Base-by-base conservation (phyloP, 2,329 filamentous ascomycete genomes). In the Stachybotrys chartarum region DNA sequence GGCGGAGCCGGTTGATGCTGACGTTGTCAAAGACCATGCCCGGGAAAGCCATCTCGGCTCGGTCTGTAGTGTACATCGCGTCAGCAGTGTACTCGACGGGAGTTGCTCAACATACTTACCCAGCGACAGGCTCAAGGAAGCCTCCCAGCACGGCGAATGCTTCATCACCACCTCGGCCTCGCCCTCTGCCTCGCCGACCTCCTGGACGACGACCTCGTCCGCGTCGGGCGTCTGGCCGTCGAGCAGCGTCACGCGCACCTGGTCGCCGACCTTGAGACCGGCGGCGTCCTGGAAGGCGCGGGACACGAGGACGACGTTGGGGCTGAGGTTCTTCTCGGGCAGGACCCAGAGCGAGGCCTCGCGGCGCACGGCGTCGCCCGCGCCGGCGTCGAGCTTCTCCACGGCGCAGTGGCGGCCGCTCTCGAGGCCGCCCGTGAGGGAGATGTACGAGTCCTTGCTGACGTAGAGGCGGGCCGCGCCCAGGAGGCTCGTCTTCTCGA, bases 211-310 rank as follows among this genome's bases (percentile, higher is more conserved):
- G 3, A 93, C 75, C 31, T 78, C 75, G 5, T 79, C 75, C 6
- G 85, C 82, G 24, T 81, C 78, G 0, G 78, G 74, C 11, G 87
- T 70, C 2, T 72, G 62, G 10, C 80, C 77, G 2, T 78, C 75
- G 30, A 31, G 18, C 32, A 92, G 79, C 7, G 79, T 77, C 51
- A 95, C 75, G 39, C 71, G 71, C 39, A 81, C 73, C 52, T 84
- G 80, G 51, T 91, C 88, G 16, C 84, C 85, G 5, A 94, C 75
- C 58, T 87, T 86, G 62, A 96, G 81, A 1, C 83, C 83, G 61
- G 88, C 88, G 7, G 83, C 80, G 42, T 88, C 86, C 59, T 89
- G 86, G 54, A 95, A 83, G 6, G 83, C 78, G 59, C 89, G 86
- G 24, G 89, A 86, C 75, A 90, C 83, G 76, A 92, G 80, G 52